phyloP scores from a whole-genome alignment of 2,329 filamentous ascomycete genomes.

The Fusarium sp. region DNA sequence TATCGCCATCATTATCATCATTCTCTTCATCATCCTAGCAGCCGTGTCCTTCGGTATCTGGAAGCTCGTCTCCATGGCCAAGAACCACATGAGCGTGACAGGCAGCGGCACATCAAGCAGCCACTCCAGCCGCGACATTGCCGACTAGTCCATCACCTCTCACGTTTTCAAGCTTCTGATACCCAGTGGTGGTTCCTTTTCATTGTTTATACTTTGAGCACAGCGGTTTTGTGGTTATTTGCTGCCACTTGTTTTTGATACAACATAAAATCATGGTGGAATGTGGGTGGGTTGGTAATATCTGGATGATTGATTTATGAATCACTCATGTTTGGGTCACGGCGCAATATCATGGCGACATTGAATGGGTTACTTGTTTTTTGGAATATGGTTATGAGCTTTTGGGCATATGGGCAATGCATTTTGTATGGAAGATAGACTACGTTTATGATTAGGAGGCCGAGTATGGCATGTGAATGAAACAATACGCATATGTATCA shows the following conservation, averaged over 20 bases:
- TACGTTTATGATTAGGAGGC: constrained; percentile 10
- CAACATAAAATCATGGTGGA: constrained; percentile 28
- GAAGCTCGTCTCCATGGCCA: constrained; percentile 66
- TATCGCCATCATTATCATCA: constrained; percentile 76
- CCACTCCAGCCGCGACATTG: constrained; percentile 30
- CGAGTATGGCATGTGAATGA: constrained; percentile 22
- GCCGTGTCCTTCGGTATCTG: constrained; percentile 73
- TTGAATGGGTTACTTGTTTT: neutral
- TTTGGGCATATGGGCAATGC: constrained; percentile 1
- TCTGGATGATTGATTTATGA: constrained; percentile 19
- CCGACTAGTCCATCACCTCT: constrained; percentile 11
- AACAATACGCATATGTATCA: constrained; percentile 11
- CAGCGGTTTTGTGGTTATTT: constrained; percentile 20
- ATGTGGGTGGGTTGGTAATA: constrained; percentile 23
- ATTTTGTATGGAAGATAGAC: constrained; percentile 25
- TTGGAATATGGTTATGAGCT: constrained; percentile 5
- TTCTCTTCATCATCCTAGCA: constrained; percentile 72
- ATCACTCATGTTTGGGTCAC: constrained; percentile 24
- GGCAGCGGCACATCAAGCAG: constrained; percentile 44
- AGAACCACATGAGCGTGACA: constrained; percentile 56
- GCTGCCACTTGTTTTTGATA: constrained; percentile 5
- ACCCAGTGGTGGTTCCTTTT: constrained; percentile 8
- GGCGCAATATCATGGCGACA: constrained; percentile 33
- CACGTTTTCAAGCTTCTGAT: constrained; percentile 11
- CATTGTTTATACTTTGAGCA: constrained; percentile 17